A percentile compares a stretch with the other conserved stretches of the same genome.
These are phyloP conservation scores for Peziza echinospora DNA, from an alignment of 495 filamentous ascomycete species.

Conservation along the genomic window DNA sequence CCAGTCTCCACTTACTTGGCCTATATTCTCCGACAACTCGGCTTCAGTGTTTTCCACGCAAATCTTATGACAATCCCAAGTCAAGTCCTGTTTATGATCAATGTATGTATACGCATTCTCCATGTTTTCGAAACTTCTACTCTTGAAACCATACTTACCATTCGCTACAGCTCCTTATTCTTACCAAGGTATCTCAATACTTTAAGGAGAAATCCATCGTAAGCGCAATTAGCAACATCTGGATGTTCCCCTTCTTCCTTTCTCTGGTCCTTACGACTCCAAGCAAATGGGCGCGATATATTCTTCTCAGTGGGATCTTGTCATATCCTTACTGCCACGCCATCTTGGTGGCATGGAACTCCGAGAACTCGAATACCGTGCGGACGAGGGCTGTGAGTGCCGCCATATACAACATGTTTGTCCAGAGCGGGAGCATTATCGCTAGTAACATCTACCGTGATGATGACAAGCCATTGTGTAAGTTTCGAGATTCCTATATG, in stretches of 20 bases:
- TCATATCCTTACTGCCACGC: slow-evolving; percentile 41
- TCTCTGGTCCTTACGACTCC: slow-evolving; percentile 25
- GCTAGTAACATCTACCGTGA: slow-evolving; percentile 32
- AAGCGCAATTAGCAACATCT: slow-evolving; percentile 30
- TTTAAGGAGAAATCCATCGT: slow-evolving; percentile 33
- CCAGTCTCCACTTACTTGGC: slow-evolving; percentile 29
- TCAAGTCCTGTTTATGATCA: slow-evolving; percentile 26
- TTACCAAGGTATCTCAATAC: slow-evolving; percentile 33
- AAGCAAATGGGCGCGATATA: slow-evolving; percentile 32
- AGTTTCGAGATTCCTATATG: background rate
- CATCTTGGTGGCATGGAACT: slow-evolving; percentile 37
- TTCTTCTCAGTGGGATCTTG: slow-evolving; percentile 30
- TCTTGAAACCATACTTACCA: background rate
- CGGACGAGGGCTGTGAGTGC: slow-evolving; percentile 38
- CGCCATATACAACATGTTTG: slow-evolving; percentile 27
- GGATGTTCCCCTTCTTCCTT: slow-evolving; percentile 34
- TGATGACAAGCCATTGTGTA: slow-evolving; percentile 31
- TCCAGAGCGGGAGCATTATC: slow-evolving; percentile 29
- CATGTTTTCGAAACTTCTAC: background rate
- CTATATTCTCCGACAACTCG: slow-evolving; percentile 27
- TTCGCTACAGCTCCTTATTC: slow-evolving; percentile 19
- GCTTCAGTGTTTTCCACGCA: slow-evolving; percentile 32
- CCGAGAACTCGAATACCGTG: slow-evolving; percentile 39
- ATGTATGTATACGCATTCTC: too few species aligned
- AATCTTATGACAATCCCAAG: slow-evolving; percentile 33